Evolutionary conservation across 23 red algal species (phyloP).

Genomic region (Gracilaria caudata): DNA sequence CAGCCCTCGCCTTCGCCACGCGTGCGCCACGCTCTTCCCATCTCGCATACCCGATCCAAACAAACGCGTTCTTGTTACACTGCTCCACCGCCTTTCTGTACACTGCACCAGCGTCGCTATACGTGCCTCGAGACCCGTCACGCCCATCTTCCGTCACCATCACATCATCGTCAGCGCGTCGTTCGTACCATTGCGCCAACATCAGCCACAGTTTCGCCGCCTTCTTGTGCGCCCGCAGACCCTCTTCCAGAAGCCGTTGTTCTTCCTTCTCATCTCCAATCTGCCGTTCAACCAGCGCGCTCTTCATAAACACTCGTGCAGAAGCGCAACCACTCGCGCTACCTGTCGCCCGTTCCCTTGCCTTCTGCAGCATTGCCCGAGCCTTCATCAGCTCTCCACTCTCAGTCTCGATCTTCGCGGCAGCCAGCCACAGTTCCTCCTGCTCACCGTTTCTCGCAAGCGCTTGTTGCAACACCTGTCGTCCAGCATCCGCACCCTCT

Average conservation of each 20-base stretch:
- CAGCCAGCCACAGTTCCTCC: conserved; percentile 78
- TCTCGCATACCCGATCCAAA: conserved; percentile 58
- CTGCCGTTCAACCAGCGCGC: conserved; percentile 75
- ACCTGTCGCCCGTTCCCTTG: not conserved
- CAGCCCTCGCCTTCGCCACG: conserved; percentile 51
- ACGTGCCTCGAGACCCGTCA: not conserved
- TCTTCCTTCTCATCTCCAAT: conserved; percentile 24
- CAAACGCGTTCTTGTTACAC: conserved; percentile 26
- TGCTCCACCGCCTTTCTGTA: conserved; percentile 41
- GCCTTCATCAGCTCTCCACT: conserved; percentile 61
- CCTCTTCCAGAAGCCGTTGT: conserved; percentile 44
- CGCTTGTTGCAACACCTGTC: conserved; percentile 61
- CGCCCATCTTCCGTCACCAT: not conserved
- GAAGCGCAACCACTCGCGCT: conserved; percentile 9
- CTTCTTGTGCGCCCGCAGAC: conserved; percentile 37
- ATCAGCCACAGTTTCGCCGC: conserved; percentile 73
- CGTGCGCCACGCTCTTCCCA: conserved; percentile 41
- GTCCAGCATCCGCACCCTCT: conserved; percentile 40
- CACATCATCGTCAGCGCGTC: conserved; percentile 22
- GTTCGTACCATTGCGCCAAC: conserved; percentile 76
- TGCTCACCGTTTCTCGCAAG: conserved; percentile 43
- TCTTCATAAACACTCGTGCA: conserved; percentile 70
- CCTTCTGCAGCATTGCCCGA: conserved; percentile 42
- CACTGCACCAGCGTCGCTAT: conserved; percentile 19
- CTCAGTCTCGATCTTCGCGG: conserved; percentile 80